Base-by-base conservation (phyloP, 208 protist genomes). In the Leishmania mexicana region DNA sequence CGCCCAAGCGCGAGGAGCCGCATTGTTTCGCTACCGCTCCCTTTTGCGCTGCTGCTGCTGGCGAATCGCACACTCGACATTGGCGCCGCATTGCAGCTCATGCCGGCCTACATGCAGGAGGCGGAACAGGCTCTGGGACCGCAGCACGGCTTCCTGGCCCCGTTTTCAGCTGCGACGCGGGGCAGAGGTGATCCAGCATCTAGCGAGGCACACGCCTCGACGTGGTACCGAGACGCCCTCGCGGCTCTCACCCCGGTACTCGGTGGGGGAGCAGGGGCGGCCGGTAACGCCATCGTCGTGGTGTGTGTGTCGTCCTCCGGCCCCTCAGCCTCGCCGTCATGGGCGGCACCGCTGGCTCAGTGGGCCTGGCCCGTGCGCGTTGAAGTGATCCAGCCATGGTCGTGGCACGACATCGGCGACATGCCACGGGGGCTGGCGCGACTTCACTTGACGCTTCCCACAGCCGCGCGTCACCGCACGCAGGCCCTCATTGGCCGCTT, bases 21-120 rank as follows among this genome's bases (percentile, higher is more conserved):
- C 45, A 75, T 94, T 1, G 31, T 94, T 38, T 58, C 78, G 5
- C 75, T 96, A 42, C 91, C 91, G 1, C 83, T 93, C n/a, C 64
- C 76, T 17, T 87, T 92, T 71, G 77, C 93, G 17, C 89, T 94
- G 68, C 83, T 93, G 68, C 78, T 96, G 47, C 75, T 96, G 24
- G 80, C 88, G 7, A 81, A 88, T 72, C 85, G 87, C 38, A 64
- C 78, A 21, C 79, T 96, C 40, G 85, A 89, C 35, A 67, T 96
- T 28, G 75, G 85, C 49, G 84, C 74, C 38, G 64, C 83, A 13
- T n/a, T 81, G 31, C 76, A 79, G 40, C 62, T 80, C n/a, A 78
- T 89, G 73, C 75, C 84, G 19, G 47, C 45, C 40, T 76, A 81
- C 47, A 64, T 80, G 28, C 77, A 83, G 70, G 77, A 81, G 58